These are phyloP conservation scores for Zygnema circumcarinatum DNA, from an alignment of 139 green algal species.

Conservation along the genomic window DNA sequence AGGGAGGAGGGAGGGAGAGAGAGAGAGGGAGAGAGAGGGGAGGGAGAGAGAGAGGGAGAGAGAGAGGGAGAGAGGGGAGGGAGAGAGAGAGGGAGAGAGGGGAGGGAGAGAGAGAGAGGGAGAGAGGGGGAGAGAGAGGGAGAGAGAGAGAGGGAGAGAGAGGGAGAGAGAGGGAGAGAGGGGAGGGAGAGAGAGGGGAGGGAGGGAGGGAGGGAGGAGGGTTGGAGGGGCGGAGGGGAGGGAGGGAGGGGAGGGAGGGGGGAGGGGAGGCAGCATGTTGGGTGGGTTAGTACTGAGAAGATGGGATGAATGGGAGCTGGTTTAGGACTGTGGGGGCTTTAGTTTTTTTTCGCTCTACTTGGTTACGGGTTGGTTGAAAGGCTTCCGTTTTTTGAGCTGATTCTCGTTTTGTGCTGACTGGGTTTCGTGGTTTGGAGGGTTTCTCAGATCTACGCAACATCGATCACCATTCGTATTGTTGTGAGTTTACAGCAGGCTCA, in stretches of 20 bases:
- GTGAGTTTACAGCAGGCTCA: neutral
- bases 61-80: neutral
- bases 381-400: too few relatives aligned
- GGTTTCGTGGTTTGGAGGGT: too few relatives aligned
- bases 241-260: too few relatives aligned
- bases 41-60: neutral
- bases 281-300: too few relatives aligned
- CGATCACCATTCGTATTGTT: neutral
- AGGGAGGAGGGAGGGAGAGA: neutral
- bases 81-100: conserved; percentile 17
- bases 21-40: neutral
- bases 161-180: neutral
- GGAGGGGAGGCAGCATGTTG: too few relatives aligned
- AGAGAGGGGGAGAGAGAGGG: neutral
- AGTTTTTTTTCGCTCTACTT: too few relatives aligned
- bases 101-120: neutral
- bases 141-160: neutral
- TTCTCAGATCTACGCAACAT: conserved; percentile 12
- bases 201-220: too few relatives aligned
- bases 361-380: too few relatives aligned
- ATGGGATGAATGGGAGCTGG: too few relatives aligned
- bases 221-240: too few relatives aligned
- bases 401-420: too few relatives aligned
- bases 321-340: too few relatives aligned
- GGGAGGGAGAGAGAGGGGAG: neutral